phyloP scores from a whole-genome alignment of 2,329 filamentous ascomycete genomes.

The Aquanectria penicillioides region DNA sequence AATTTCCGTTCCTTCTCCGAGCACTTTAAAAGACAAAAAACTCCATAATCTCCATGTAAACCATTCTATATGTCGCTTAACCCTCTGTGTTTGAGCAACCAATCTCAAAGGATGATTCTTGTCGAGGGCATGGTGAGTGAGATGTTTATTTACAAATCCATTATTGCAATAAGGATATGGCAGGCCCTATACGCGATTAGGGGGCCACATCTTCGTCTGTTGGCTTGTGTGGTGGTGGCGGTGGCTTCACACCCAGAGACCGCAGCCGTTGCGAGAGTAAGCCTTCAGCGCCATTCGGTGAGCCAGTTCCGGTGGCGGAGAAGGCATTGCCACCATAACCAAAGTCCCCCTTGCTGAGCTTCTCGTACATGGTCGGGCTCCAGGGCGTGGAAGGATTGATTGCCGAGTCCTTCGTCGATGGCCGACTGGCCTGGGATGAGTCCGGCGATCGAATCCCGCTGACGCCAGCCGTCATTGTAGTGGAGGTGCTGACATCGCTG shows the following conservation, averaged over 20 bases:
- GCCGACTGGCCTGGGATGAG: slow-evolving; percentile 45
- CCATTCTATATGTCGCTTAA: too few relatives aligned
- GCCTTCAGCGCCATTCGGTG: slow-evolving; percentile 63
- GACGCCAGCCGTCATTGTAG: slow-evolving; percentile 35
- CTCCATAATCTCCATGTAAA: neutral
- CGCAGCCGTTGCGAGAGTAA: slow-evolving; percentile 76
- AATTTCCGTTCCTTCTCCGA: neutral
- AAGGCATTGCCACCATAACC: slow-evolving; percentile 70
- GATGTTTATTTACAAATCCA: slow-evolving; percentile 11
- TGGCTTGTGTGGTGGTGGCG: slow-evolving; percentile 16
- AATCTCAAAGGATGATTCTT: neutral
- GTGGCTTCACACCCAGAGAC: slow-evolving; percentile 63
- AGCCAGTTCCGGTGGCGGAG: slow-evolving; percentile 46
- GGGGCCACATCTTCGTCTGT: neutral
- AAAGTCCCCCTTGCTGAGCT: slow-evolving; percentile 72
- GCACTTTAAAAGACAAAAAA: neutral
- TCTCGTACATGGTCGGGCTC: slow-evolving; percentile 64
- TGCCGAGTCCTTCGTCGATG: slow-evolving; percentile 49
- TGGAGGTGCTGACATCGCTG: slow-evolving; percentile 46
- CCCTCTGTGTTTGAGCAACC: too few relatives aligned
- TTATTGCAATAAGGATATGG: slow-evolving; percentile 1
- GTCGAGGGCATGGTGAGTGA: neutral
- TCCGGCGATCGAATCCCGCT: slow-evolving; percentile 39
- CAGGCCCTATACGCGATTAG: slow-evolving; percentile 20
- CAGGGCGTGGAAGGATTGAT: slow-evolving; percentile 36